Evolutionary conservation across 129 eudicot species (phyloP).

Genomic region (Smallanthus sonchifolius): DNA sequence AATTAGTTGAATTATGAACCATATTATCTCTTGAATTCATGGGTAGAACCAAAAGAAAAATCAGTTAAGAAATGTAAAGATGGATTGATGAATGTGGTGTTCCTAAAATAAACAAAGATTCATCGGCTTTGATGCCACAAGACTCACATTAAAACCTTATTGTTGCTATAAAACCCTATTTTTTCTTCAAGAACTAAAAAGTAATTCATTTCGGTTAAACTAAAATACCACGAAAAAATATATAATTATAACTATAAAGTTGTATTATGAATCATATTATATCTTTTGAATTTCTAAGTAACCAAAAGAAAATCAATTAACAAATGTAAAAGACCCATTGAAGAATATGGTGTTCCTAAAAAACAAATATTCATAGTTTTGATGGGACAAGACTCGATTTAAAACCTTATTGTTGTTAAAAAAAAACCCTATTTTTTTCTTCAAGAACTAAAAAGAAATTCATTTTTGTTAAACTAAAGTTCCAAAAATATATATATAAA

Average conservation of each 20-base stretch:
- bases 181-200: no score
- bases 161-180: background rate
- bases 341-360: background rate
- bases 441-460: background rate
- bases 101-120: background rate
- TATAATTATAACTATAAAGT: background rate
- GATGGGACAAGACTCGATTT: background rate
- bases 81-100: background rate
- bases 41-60: background rate
- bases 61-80: background rate
- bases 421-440: background rate
- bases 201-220: background rate
- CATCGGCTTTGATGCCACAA: background rate
- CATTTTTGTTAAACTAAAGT: background rate
- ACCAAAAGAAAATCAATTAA: background rate
- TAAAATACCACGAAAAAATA: background rate
- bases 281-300: no score
- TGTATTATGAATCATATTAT: no score
- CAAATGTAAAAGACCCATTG: background rate
- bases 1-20: no score
- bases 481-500: background rate
- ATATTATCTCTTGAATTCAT: no score
- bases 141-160: background rate
- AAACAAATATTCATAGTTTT: constrained; percentile 2
- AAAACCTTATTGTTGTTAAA: background rate